phyloP scores from a whole-genome alignment of 192 early-diverging fungal genomes.

The Nowakowskiella sp. region DNA sequence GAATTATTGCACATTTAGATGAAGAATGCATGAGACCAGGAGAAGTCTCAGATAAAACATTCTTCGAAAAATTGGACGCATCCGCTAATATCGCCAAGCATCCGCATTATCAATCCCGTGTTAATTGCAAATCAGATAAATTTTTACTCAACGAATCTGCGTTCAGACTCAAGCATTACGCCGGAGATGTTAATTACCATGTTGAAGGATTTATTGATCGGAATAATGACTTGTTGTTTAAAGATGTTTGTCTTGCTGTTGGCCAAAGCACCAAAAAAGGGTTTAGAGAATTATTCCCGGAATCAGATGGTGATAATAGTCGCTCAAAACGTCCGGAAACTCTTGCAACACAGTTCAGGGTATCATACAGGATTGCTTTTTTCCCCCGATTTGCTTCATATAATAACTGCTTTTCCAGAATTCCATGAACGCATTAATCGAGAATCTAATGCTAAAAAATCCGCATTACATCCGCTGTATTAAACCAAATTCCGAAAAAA shows the following conservation, averaged over 20 bases:
- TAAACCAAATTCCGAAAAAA: conserved; percentile 83
- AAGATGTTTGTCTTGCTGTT: conserved; percentile 69
- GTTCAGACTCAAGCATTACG: conserved; percentile 79
- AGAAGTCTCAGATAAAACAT: conserved; percentile 13
- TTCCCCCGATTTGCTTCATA: conserved; percentile 3
- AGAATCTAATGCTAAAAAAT: conserved; percentile 25
- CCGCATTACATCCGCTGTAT: conserved; percentile 38
- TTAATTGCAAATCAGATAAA: conserved; percentile 20
- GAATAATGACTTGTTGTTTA: conserved; percentile 78
- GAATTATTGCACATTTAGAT: conserved; percentile 19
- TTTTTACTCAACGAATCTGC: conserved; percentile 49
- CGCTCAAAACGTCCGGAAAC: conserved; percentile 27
- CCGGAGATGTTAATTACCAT: conserved; percentile 77
- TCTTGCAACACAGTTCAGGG: conserved; percentile 19
- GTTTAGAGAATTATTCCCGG: conserved; percentile 69
- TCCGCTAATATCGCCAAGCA: conserved; percentile 14
- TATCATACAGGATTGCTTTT: neutral
- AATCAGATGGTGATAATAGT: neutral
- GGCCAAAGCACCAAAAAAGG: conserved; percentile 51
- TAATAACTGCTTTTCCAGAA: conserved; percentile 6
- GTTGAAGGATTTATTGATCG: conserved; percentile 80
- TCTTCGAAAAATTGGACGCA: conserved; percentile 16
- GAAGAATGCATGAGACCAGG: conserved; percentile 21
- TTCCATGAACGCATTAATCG: conserved; percentile 15
- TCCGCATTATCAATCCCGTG: conserved; percentile 17